Conservation (phyloP, 768 basidiomycete genomes). For the Suillus brevipes region DNA sequence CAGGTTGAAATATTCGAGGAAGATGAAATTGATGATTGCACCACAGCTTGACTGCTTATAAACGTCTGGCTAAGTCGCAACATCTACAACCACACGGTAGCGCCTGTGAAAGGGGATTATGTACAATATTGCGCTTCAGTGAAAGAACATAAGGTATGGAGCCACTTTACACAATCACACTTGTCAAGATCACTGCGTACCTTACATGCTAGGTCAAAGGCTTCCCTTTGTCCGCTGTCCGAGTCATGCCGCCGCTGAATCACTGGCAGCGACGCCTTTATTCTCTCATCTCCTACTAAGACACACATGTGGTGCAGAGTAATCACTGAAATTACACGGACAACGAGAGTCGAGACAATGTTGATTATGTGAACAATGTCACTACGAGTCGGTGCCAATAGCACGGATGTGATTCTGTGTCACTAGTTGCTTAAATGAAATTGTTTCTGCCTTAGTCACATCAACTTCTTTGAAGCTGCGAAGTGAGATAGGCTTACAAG, state of each 20-base stretch:
- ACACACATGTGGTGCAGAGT: neutral
- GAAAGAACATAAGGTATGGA: neutral
- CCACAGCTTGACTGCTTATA: neutral
- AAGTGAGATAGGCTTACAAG: neutral
- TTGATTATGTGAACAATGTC: too few species aligned
- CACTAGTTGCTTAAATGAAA: neutral
- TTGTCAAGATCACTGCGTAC: neutral
- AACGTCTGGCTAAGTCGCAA: neutral
- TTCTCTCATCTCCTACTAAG: neutral
- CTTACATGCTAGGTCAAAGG: neutral
- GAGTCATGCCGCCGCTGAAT: too few species aligned
- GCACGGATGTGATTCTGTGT: neutral
- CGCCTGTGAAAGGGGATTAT: neutral
- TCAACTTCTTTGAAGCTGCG: neutral
- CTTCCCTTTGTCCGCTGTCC: neutral
- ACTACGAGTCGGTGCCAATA: neutral
- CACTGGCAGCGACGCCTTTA: neutral
- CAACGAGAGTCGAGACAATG: neutral
- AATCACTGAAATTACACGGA: neutral
- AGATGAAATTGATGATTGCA: neutral
- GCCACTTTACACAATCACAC: neutral
- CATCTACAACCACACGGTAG: neutral
- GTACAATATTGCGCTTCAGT: neutral
- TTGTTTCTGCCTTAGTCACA: neutral
- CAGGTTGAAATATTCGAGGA: neutral